Base-by-base conservation (phyloP, 352 stramenopile species). In the Pythium brassicae region DNA sequence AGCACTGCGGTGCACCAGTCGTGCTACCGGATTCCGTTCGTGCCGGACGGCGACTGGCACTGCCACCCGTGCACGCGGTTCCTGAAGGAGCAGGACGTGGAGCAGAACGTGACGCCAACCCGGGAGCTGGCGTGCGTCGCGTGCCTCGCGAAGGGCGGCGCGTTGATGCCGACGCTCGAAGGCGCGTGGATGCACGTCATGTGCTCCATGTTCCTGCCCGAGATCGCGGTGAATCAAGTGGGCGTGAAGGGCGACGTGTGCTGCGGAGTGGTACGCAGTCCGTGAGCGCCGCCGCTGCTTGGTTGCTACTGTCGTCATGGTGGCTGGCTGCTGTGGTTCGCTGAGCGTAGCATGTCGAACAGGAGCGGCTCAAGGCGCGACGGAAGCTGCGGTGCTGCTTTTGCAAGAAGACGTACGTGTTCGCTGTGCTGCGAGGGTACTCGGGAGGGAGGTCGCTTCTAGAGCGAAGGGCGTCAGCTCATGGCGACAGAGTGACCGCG, bases 171-270 rank as follows among this genome's bases (percentile, higher is more conserved):
- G 11, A 79, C 71, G 4, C 45, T 63, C 12, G 63, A 74, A 14
- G 70, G 72, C 39, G 57, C 71, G 27, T 93, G 83, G 83, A 76
- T 93, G 17, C 83, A 93, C 61, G 73, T 90, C 53, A 68, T 76
- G 0, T 93, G 83, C 68, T 80, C 78, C 49, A 87, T 90, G 76
- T 90, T 86, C 56, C 59, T 93, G n/a, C 80, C 80, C 0, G 83
- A 92, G 62, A 59, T 92, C 1, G 85, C 77, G 49, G 46, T 92
- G 17, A 63, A 72, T 37, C 56, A 57, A 34, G 48, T 59, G 5
- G 56, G 78, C 26, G 59, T 68, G n/a, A 64, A 72, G 35, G 65
- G 77, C 27, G 76, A 89, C 55, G 74, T 86, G 34, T 71, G 88
- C 37, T 78, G 71, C 34, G 78, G 78, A 40, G 55, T 83, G 53